Evolutionary conservation across 768 basidiomycete species (phyloP).

Genomic region (Pisolithus sp.): DNA sequence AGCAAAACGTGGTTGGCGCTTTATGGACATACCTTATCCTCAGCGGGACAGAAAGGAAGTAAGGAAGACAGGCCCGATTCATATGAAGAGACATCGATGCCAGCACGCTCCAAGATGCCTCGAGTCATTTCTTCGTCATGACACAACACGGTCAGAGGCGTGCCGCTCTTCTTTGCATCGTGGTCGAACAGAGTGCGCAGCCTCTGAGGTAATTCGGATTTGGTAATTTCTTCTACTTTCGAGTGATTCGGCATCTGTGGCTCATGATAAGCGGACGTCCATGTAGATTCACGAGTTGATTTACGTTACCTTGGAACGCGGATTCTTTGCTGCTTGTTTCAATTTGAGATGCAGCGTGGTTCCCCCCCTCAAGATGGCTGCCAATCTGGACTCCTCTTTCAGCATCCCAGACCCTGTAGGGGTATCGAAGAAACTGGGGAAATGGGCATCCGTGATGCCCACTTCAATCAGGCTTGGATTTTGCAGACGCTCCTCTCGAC

Average conservation of each 20-base stretch:
- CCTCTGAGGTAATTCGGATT: conserved; percentile 8
- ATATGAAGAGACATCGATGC: conserved; percentile 38
- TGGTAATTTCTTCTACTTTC: conserved; percentile 9
- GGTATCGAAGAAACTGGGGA: conserved; percentile 20
- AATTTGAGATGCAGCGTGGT: conserved; percentile 17
- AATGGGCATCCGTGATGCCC: conserved; percentile 36
- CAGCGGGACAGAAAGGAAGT: conserved; percentile 4
- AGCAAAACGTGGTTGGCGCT: neutral
- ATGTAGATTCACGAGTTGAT: neutral
- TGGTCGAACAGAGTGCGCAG: conserved; percentile 18
- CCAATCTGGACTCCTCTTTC: no score
- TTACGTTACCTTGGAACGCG: conserved; percentile 11
- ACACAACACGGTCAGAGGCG: conserved; percentile 43
- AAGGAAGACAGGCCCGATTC: conserved; percentile 29
- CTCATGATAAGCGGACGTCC: neutral
- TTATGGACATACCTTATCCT: conserved; percentile 5
- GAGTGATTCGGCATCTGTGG: conserved; percentile 14
- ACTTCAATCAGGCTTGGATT: conserved; percentile 31
- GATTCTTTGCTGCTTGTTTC: conserved; percentile 7
- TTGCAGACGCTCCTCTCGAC: conserved; percentile 20
- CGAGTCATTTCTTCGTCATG: conserved; percentile 35
- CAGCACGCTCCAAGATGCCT: conserved; percentile 35
- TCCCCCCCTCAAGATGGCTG: no score
- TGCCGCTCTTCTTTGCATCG: conserved; percentile 10
- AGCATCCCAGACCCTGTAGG: no score